Percentiles rank a stretch among this genome's conserved stretches.
These are phyloP conservation scores for Didymella arachidicola DNA, from an alignment of 2,329 filamentous ascomycete genomes.

Conservation along the genomic window DNA sequence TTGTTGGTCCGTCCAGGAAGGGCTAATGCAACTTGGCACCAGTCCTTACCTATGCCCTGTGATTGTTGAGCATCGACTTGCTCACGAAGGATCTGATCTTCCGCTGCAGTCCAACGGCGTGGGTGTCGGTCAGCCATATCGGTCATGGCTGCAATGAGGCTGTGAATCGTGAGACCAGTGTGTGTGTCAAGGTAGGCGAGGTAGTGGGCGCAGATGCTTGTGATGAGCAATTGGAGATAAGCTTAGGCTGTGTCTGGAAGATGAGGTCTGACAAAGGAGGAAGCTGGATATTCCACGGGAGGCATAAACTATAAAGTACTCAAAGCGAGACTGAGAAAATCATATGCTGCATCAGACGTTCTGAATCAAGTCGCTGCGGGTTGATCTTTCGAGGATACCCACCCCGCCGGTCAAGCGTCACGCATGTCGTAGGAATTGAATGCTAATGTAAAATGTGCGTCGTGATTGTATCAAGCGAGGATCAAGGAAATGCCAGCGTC, in stretches of 20 bases:
- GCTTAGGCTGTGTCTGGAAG: neutral
- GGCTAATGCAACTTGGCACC: slow-evolving; percentile 49
- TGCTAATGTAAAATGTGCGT: slow-evolving; percentile 1
- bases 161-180: neutral
- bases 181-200: neutral
- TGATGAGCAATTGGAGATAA: neutral
- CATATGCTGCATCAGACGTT: neutral
- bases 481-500: neutral
- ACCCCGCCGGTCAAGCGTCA: slow-evolving; percentile 13
- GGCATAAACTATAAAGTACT: neutral
- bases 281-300: neutral
- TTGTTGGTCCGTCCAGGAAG: slow-evolving; percentile 55
- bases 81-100: slow-evolving; percentile 36
- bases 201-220: neutral
- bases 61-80: slow-evolving; percentile 34
- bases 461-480: slow-evolving; percentile 2
- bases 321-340: neutral
- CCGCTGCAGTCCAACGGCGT: slow-evolving; percentile 30
- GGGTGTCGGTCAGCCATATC: slow-evolving; percentile 11
- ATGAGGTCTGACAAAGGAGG: neutral
- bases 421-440: neutral
- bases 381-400: neutral
- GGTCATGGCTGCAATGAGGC: neutral
- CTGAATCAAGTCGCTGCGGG: slow-evolving; percentile 3
- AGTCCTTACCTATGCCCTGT: slow-evolving; percentile 14